These are phyloP conservation scores for Candida lessepsii DNA, from an alignment of 805 yeast genomes.

Conservation along the genomic window DNA sequence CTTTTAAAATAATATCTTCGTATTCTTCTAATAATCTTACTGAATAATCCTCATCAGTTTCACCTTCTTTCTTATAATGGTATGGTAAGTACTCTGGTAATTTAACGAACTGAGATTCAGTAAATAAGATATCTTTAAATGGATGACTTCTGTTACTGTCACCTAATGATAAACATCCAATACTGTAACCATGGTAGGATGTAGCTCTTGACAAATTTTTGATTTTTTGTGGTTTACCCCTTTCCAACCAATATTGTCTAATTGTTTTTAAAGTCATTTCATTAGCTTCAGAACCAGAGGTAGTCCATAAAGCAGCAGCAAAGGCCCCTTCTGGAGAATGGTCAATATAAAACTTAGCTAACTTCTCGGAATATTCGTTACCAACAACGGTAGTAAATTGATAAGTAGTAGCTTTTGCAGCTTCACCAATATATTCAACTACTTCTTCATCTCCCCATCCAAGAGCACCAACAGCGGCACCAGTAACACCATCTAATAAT, in stretches of 20 bases:
- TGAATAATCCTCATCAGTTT: slow-evolving; percentile 22
- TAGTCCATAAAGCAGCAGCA: slow-evolving; percentile 40
- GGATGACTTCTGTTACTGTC: slow-evolving; percentile 18
- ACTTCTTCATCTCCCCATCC: slow-evolving; percentile 31
- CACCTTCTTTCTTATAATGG: slow-evolving; percentile 26
- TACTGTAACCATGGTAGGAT: slow-evolving; percentile 29
- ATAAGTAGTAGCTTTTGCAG: slow-evolving; percentile 22
- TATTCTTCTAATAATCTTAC: slow-evolving; percentile 21
- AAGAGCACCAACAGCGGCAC: slow-evolving; percentile 35
- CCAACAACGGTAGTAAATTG: slow-evolving; percentile 25
- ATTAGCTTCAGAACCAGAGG: slow-evolving; percentile 31
- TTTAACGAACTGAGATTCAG: slow-evolving; percentile 19
- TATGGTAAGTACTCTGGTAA: slow-evolving; percentile 26
- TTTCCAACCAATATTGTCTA: slow-evolving; percentile 26
- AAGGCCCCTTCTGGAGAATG: slow-evolving; percentile 46
- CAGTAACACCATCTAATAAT: slow-evolving; percentile 26
- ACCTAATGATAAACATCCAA: slow-evolving; percentile 26
- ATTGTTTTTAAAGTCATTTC: slow-evolving; percentile 28
- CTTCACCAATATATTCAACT: slow-evolving; percentile 20
- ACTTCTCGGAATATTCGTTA: slow-evolving; percentile 24
- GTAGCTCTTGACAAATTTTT: slow-evolving; percentile 26
- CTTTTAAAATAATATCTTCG: slow-evolving; percentile 23
- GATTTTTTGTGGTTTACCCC: slow-evolving; percentile 21
- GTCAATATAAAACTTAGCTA: slow-evolving; percentile 29
- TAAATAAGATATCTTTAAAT: slow-evolving; percentile 23